Evolutionary conservation across 2,329 filamentous ascomycete species (phyloP).

Genomic region (Pleochaeta shiraiana): DNA sequence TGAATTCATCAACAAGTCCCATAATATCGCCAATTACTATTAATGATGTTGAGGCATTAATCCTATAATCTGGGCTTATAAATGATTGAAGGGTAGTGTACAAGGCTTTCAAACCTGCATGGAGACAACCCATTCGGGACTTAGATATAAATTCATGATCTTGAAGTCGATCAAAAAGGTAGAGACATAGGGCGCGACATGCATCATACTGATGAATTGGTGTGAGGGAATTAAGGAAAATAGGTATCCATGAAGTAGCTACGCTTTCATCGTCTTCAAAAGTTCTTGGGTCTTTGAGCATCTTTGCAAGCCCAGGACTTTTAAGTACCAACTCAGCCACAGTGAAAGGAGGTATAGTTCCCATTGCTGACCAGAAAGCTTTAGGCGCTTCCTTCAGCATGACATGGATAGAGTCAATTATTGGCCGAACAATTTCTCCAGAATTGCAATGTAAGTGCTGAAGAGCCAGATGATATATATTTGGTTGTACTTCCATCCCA

Average conservation of each 20-base stretch:
- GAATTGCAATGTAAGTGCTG: constrained; percentile 29
- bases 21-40: constrained; percentile 43
- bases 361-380: constrained; percentile 77
- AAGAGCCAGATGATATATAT: constrained; percentile 39
- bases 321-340: constrained; percentile 70
- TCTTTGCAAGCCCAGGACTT: constrained; percentile 40
- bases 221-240: constrained; percentile 58
- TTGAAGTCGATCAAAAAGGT: constrained; percentile 46
- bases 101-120: constrained; percentile 40
- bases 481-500: constrained; percentile 56
- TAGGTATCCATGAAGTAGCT: constrained; percentile 55
- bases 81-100: constrained; percentile 34
- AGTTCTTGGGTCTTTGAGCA: constrained; percentile 37
- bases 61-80: constrained; percentile 27
- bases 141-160: constrained; percentile 30
- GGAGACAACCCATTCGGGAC: constrained; percentile 38
- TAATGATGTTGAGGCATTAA: constrained; percentile 28
- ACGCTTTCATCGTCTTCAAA: constrained; percentile 30
- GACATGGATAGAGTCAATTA: constrained; percentile 46
- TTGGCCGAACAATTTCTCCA: constrained; percentile 38
- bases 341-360: constrained; percentile 54
- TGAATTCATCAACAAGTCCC: constrained; percentile 41
- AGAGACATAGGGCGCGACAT: constrained; percentile 55
- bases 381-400: constrained; percentile 55
- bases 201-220: constrained; percentile 56